Base-by-base conservation (phyloP, 192 early-diverging fungal genomes). In the Backusella morwellensis region DNA sequence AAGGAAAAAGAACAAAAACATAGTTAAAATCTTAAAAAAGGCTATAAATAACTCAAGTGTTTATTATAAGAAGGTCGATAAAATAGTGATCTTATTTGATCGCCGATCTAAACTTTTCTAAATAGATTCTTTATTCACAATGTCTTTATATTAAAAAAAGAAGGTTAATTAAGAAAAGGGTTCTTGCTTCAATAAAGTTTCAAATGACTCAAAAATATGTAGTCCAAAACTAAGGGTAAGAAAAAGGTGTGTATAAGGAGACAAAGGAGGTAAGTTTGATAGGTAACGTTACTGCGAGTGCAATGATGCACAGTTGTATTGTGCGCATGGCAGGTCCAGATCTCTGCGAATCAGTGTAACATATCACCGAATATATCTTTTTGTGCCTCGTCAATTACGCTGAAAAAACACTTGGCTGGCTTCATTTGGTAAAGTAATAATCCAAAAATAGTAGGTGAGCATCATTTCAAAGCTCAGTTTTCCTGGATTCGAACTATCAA, bases 391-490 rank as follows among this genome's bases (percentile, higher is more conserved):
- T 63, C 56, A 63, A 29, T 63, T 63, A 63, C 26, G 23, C 12
- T 59, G 21, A 59, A 59, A 59, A 59, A 12, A 9, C 2, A 59
- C 54, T 59, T 63, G 56, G 56, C 23, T 26, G 56, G 12, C 56
- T 63, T 4, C 26, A 50, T 63, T 63, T 63, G 26, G 56, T 11
- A 29, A 14, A 15, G 23, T 63, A 29, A 63, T 63, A 63, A 63
- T 29, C 56, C 56, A 63, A 63, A 63, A 63, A 63, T 63, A 63
- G 56, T 63, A 63, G 56, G 56, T 29, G 26, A 29, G 56, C 56
- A 63, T 63, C 56, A 63, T 63, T 63, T 59, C 56, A 59, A 59
- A 23, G 56, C 56, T 59, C 56, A 59, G 56, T 29, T 59, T 59
- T 59, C 56, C 56, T 59, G 56, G 56, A 59, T 59, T 29, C 8